Percentiles rank a stretch among this genome's conserved stretches.
Evolutionary conservation across 1,284 basidiomycete species (phyloP).

Genomic region (Pisolithus thermaeus): DNA sequence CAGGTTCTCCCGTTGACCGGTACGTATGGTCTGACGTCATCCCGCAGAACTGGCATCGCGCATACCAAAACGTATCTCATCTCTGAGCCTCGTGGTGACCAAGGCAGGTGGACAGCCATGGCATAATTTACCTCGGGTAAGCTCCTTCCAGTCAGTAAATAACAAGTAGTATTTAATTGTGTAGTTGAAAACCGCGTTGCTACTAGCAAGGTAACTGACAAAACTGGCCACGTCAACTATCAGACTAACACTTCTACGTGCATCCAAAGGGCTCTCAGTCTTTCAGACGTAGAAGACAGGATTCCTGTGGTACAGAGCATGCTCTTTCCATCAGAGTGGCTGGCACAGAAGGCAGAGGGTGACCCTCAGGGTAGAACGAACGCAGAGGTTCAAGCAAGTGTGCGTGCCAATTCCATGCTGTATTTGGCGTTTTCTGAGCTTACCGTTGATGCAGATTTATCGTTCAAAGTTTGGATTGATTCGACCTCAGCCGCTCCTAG

Average conservation of each 20-base stretch:
- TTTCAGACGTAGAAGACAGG: constrained; percentile 25
- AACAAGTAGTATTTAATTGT: neutral
- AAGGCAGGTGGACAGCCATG: constrained; percentile 40
- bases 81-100: constrained; percentile 66
- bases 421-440: neutral
- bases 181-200: constrained; percentile 11
- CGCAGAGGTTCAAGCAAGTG: constrained; percentile 49
- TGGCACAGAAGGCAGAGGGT: constrained; percentile 44
- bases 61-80: constrained; percentile 63
- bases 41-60: constrained; percentile 54
- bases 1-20: constrained; percentile 1
- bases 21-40: neutral
- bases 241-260: neutral
- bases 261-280: constrained; percentile 10
- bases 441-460: constrained; percentile 35
- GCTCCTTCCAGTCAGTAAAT: neutral
- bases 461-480: constrained; percentile 49
- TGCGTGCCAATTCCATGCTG: constrained; percentile 20
- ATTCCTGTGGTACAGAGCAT: constrained; percentile 53
- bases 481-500: constrained; percentile 55
- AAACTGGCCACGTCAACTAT: neutral
- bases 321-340: constrained; percentile 57
- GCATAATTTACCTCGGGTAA: constrained; percentile 23
- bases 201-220: constrained; percentile 16
- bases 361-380: constrained; percentile 59